Percentiles rank a stretch among this genome's conserved stretches.
These are phyloP conservation scores for Collybia mongolica DNA, from an alignment of 768 basidiomycete genomes.

Conservation along the genomic window DNA sequence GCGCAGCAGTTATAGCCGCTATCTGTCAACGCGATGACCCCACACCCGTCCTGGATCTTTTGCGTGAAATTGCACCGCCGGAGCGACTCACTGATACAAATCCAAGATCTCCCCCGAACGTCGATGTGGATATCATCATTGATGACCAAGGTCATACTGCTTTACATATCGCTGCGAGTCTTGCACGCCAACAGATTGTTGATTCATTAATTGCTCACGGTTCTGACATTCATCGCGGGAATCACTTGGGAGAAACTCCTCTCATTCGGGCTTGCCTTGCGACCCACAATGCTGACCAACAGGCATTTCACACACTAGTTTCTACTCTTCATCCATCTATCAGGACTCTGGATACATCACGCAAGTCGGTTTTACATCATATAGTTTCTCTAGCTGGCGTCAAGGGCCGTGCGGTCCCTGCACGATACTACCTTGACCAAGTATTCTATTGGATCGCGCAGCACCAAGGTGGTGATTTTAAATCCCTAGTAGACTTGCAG, in stretches of 20 bases:
- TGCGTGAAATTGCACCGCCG: conserved; percentile 61
- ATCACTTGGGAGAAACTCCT: conserved; percentile 92
- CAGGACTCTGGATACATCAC: conserved; percentile 84
- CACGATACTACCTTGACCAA: conserved; percentile 89
- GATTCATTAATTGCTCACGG: conserved; percentile 72
- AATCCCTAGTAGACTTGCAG: conserved; percentile 82
- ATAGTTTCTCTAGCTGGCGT: conserved; percentile 89
- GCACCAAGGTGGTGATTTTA: conserved; percentile 73
- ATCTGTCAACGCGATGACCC: conserved; percentile 76
- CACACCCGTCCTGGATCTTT: conserved; percentile 52
- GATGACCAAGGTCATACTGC: conserved; percentile 96
- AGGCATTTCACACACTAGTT: conserved; percentile 70
- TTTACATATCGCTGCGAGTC: conserved; percentile 87
- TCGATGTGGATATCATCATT: conserved; percentile 80
- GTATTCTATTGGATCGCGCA: conserved; percentile 86
- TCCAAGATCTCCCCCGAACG: conserved; percentile 16
- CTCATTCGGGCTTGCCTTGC: conserved; percentile 90
- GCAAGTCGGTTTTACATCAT: conserved; percentile 89
- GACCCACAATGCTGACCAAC: conserved; percentile 79
- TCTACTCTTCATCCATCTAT: conserved; percentile 68
- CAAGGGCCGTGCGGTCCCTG: conserved; percentile 79
- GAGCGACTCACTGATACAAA: conserved; percentile 29
- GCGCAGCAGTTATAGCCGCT: conserved; percentile 60
- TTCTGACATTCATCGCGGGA: conserved; percentile 89
- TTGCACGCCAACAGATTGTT: conserved; percentile 69